A percentile compares a stretch with the other conserved stretches of the same genome.
phyloP scores from a whole-genome alignment of 768 basidiomycete species.

The Harrya chromipes region DNA sequence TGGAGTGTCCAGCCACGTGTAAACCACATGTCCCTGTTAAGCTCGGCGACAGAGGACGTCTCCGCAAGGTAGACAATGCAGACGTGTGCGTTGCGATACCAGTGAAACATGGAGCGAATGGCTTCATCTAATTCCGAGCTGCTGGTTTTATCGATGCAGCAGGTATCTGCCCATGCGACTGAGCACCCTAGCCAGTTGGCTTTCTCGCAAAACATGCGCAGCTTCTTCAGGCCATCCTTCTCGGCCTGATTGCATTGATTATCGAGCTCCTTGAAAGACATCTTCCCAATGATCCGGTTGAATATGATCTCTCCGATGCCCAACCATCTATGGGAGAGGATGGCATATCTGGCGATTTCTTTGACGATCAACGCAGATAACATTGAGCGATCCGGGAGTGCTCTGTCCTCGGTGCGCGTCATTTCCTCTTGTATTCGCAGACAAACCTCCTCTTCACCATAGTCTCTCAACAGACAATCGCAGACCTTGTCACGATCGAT shows the following conservation, averaged over 20 bases:
- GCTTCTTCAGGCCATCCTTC: not conserved
- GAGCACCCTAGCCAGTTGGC: not conserved
- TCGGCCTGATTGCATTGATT: no score
- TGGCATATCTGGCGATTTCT: not conserved
- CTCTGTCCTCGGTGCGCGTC: no score
- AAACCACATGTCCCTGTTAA: not conserved
- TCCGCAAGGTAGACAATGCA: slow-evolving; percentile 1
- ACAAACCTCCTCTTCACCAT: no score
- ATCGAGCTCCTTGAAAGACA: not conserved
- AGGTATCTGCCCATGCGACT: not conserved
- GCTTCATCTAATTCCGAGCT: not conserved
- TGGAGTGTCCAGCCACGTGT: slow-evolving; percentile 3
- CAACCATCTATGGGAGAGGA: not conserved
- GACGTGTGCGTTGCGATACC: slow-evolving; percentile 1
- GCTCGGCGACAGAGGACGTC: not conserved
- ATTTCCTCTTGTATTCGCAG: no score
- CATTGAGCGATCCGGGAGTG: no score
- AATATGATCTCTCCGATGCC: not conserved
- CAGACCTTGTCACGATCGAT: no score
- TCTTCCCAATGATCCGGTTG: not conserved
- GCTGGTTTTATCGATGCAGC: not conserved
- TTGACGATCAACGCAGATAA: no score
- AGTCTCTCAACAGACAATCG: no score
- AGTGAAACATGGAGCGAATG: slow-evolving; percentile 4
- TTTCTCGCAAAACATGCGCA: not conserved